These are phyloP conservation scores for Eremochloa ophiuroides DNA, from an alignment of 176 grass and related monocot genomes.

Conservation along the genomic window DNA sequence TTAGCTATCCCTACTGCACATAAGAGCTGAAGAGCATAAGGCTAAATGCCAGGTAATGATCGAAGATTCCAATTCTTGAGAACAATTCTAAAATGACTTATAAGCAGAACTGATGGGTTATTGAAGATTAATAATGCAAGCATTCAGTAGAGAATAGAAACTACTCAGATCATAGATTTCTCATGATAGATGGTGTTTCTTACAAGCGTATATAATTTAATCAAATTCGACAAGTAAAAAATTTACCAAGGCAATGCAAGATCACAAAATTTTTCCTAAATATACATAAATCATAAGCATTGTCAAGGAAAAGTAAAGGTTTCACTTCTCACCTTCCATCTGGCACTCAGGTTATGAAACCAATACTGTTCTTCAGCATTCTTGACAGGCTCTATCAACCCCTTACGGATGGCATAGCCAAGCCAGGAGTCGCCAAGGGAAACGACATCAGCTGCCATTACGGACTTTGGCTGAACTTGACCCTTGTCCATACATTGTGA, in stretches of 20 bases:
- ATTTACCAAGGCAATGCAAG: background rate
- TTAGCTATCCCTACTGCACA: background rate
- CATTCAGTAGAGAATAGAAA: background rate
- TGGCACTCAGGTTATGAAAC: constrained; percentile 60
- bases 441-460: constrained; percentile 72
- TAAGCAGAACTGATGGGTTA: background rate
- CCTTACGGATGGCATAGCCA: constrained; percentile 50
- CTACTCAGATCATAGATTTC: background rate
- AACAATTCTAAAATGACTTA: background rate
- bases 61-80: background rate
- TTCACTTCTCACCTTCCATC: constrained; percentile 78
- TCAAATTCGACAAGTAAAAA: background rate
- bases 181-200: background rate
- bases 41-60: background rate
- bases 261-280: background rate
- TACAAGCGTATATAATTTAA: background rate
- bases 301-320: background rate
- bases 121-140: background rate
- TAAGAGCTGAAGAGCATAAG: background rate
- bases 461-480: constrained; percentile 57
- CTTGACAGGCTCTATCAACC: constrained; percentile 71
- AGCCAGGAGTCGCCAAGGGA: constrained; percentile 90
- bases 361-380: constrained; percentile 70
- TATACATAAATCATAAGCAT: background rate
- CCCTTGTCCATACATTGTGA: constrained; percentile 57